Evolutionary conservation across 2,329 filamentous ascomycete genomes (phyloP).

Genomic region (Colletotrichum sp.): DNA sequence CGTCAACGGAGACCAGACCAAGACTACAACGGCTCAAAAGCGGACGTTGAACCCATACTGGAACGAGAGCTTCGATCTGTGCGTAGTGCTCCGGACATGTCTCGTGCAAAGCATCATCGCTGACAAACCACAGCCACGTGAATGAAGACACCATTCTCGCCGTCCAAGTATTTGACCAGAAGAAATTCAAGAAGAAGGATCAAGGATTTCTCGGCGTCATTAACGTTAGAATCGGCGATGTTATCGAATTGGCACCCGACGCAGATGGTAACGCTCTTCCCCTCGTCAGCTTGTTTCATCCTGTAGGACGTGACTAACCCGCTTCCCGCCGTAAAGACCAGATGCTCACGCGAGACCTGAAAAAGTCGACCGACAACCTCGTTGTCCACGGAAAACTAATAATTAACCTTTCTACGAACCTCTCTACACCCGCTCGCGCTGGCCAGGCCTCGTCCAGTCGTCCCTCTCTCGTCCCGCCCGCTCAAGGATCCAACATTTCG

Average conservation of each 20-base stretch:
- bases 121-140: conserved; percentile 66
- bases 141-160: conserved; percentile 96
- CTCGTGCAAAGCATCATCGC: conserved; percentile 10
- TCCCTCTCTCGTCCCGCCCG: conserved; percentile 48
- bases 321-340: conserved; percentile 70
- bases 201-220: conserved; percentile 98
- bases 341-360: conserved; percentile 96
- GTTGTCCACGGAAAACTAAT: conserved; percentile 98
- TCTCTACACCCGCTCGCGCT: conserved; percentile 70
- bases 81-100: conserved; percentile 41
- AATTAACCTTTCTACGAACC: conserved; percentile 92
- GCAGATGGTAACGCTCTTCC: conserved; percentile 76
- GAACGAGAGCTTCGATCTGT: conserved; percentile 99
- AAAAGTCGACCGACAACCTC: conserved; percentile 97
- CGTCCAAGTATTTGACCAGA: conserved; percentile 98
- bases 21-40: conserved; percentile 97
- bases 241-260: conserved; percentile 87
- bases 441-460: conserved; percentile 48
- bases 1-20: conserved; percentile 96
- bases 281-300: background rate
- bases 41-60: conserved; percentile 99
- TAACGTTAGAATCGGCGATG: conserved; percentile 93
- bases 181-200: conserved; percentile 99
- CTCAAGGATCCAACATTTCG: conserved; percentile 46
- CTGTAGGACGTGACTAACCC: conserved; percentile 30